Conservation (phyloP, 768 basidiomycete species). For the Kwoniella europaea region DNA sequence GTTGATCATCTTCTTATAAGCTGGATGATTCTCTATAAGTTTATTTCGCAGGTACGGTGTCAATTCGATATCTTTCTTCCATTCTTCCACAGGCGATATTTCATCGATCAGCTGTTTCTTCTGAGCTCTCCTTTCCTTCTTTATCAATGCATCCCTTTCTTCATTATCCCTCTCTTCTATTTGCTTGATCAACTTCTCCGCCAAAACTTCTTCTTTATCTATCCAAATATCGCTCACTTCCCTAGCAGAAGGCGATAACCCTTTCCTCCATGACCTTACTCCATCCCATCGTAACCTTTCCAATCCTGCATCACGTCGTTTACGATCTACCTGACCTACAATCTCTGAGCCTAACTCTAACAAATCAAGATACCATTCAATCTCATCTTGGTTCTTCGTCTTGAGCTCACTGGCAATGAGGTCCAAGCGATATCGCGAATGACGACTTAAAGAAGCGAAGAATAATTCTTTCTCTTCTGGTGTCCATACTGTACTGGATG, state of each 20-base stretch:
- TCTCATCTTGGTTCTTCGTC: conserved; percentile 71
- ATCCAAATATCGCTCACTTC: conserved; percentile 66
- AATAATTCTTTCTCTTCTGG: conserved; percentile 71
- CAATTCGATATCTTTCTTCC: neutral
- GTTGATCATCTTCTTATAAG: conserved; percentile 10
- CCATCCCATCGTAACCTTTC: conserved; percentile 21
- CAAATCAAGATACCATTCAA: conserved; percentile 69
- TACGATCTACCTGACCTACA: conserved; percentile 8
- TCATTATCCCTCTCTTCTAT: conserved; percentile 37
- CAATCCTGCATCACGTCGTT: neutral
- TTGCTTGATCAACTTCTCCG: conserved; percentile 40
- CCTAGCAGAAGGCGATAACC: conserved; percentile 62
- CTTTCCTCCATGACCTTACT: conserved; percentile 29
- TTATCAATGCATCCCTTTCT: conserved; percentile 34
- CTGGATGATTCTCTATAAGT: neutral
- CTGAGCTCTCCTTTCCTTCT: conserved; percentile 43
- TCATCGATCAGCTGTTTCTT: conserved; percentile 18
- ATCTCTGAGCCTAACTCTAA: conserved; percentile 49
- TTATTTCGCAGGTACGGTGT: conserved; percentile 5
- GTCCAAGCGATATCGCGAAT: conserved; percentile 77
- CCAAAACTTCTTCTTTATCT: conserved; percentile 62
- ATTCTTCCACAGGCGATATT: neutral
- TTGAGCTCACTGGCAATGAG: conserved; percentile 72
- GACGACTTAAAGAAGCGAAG: conserved; percentile 70
- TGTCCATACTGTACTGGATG: conserved; percentile 64